Evolutionary conservation across 2,329 filamentous ascomycete species (phyloP).

Genomic region (Fusarium goolgardi): DNA sequence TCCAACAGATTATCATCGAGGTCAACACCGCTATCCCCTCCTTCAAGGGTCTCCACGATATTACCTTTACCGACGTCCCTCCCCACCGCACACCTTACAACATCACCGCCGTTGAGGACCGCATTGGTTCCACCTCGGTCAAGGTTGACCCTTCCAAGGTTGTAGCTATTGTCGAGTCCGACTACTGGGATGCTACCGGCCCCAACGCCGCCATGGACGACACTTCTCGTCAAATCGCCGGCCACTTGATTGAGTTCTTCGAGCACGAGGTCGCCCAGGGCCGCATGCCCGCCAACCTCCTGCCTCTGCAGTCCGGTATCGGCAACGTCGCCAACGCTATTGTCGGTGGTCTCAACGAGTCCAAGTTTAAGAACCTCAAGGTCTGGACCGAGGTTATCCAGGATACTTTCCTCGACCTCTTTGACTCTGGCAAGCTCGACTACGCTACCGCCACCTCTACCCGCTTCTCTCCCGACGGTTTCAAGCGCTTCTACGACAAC

Average conservation of each 20-base stretch:
- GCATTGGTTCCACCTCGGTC: constrained; percentile 85
- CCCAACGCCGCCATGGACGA: constrained; percentile 83
- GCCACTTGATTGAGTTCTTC: constrained; percentile 82
- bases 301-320: constrained; percentile 88
- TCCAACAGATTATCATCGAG: constrained; percentile 79
- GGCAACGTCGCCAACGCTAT: constrained; percentile 95
- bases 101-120: constrained; percentile 85
- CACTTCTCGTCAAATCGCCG: constrained; percentile 76
- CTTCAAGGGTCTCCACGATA: constrained; percentile 90
- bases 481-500: constrained; percentile 89
- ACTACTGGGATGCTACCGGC: constrained; percentile 80
- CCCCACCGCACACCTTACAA: constrained; percentile 86
- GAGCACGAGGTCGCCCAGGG: constrained; percentile 86
- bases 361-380: constrained; percentile 87
- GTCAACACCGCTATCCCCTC: constrained; percentile 88
- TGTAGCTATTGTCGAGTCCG: constrained; percentile 84
- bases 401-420: constrained; percentile 92
- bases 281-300: constrained; percentile 79
- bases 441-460: constrained; percentile 92
- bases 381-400: constrained; percentile 96
- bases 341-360: constrained; percentile 82
- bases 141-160: constrained; percentile 87
- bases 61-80: constrained; percentile 87
- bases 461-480: constrained; percentile 90
- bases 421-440: constrained; percentile 87